phyloP scores from a whole-genome alignment of 139 green algal species.

The Klebsormidium nitens region DNA sequence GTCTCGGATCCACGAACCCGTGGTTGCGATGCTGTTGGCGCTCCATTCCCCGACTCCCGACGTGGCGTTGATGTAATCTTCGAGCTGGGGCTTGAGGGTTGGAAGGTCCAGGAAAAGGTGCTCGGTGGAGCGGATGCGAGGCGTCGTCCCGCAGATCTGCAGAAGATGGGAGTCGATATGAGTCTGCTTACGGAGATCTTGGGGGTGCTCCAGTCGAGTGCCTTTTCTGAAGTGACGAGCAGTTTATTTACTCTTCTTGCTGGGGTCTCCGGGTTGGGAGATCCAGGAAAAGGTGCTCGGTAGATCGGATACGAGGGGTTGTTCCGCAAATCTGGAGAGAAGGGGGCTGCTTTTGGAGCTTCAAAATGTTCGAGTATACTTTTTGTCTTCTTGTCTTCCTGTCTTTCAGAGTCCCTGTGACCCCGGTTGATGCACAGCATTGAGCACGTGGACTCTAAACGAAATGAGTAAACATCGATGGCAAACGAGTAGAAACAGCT shows the following conservation, averaged over 20 bases:
- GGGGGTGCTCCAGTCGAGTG: too few relatives aligned
- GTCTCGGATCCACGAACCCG: conserved; percentile 89
- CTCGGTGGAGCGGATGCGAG: conserved; percentile 63
- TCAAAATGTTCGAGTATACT: too few relatives aligned
- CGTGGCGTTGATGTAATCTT: conserved; percentile 29
- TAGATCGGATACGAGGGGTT: conserved; percentile 60
- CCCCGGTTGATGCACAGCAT: too few relatives aligned
- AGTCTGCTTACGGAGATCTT: too few relatives aligned
- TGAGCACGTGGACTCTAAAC: too few relatives aligned
- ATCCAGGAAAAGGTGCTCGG: conserved; percentile 91
- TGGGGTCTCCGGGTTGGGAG: conserved; percentile 69
- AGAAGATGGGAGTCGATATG: too few relatives aligned
- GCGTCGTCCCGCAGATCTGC: conserved; percentile 51
- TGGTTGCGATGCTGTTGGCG: conserved; percentile 61
- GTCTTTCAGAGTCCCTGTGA: too few relatives aligned
- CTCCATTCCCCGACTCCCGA: conserved; percentile 32
- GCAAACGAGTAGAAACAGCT: too few relatives aligned
- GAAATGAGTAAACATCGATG: too few relatives aligned
- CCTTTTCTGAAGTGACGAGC: too few relatives aligned
- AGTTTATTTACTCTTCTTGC: conserved; percentile 33
- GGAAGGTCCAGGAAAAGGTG: conserved; percentile 97
- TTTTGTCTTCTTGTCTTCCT: too few relatives aligned
- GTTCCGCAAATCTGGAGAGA: conserved; percentile 44
- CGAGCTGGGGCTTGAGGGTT: conserved; percentile 51
- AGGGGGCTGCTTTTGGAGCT: too few relatives aligned